Evolutionary conservation across 148 eudicot species (phyloP).

Genomic region (Camellia granthamiana): DNA sequence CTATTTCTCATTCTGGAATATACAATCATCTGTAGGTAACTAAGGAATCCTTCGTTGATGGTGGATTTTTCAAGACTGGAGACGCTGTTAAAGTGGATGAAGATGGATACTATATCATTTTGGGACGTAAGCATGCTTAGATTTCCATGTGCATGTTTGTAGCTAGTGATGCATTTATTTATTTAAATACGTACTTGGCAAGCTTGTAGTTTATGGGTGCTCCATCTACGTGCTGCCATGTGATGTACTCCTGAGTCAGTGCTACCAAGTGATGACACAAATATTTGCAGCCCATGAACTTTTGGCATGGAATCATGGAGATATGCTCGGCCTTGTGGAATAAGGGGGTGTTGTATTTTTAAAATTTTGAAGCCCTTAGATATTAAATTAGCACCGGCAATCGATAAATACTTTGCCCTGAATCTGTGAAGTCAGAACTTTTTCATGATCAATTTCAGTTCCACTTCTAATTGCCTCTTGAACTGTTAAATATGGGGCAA

Average conservation of each 20-base stretch:
- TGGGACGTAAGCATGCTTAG: constrained; percentile 77
- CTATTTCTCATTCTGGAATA: constrained; percentile 10
- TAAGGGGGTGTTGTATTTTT: background rate
- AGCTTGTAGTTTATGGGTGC: background rate
- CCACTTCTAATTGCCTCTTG: constrained; percentile 12
- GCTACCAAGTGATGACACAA: background rate
- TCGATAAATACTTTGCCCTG: background rate
- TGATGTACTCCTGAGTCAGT: background rate
- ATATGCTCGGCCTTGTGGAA: background rate
- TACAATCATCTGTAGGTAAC: constrained; percentile 59
- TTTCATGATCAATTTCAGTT: background rate
- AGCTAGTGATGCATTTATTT: background rate
- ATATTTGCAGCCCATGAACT: background rate
- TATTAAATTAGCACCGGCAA: background rate
- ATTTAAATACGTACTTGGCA: background rate
- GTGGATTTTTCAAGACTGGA: constrained; percentile 90
- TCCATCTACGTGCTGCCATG: background rate
- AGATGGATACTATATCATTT: constrained; percentile 87
- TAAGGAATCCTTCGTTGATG: constrained; percentile 74
- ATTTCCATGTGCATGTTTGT: background rate
- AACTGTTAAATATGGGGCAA: background rate
- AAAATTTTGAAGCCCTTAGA: background rate
- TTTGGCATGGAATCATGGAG: background rate
- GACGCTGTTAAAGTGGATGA: constrained; percentile 83
- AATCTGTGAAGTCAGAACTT: background rate